Percentiles rank a stretch among this genome's conserved stretches.
Evolutionary conservation across 345 rosid genomes (phyloP).

Genomic region (Raphanus raphanistrum): DNA sequence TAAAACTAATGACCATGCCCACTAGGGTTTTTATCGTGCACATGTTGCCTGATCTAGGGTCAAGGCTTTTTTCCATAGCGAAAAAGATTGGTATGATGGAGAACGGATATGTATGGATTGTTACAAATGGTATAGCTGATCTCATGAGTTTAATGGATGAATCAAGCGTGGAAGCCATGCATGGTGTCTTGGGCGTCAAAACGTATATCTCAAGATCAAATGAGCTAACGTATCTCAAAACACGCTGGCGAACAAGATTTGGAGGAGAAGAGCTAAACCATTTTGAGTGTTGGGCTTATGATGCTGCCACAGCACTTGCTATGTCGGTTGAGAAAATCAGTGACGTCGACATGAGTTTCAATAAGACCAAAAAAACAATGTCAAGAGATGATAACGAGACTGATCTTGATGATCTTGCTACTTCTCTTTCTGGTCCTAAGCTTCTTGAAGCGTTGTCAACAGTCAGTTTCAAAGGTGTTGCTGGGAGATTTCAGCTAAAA

Average conservation of each 20-base stretch:
- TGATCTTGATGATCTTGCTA: constrained; percentile 46
- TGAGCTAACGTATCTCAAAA: constrained; percentile 40
- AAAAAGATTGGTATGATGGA: constrained; percentile 55
- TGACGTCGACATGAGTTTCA: constrained; percentile 24
- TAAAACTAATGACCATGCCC: constrained; percentile 58
- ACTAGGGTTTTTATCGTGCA: constrained; percentile 62
- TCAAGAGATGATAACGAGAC: constrained; percentile 17
- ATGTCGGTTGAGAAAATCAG: constrained; percentile 47
- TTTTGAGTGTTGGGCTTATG: constrained; percentile 53
- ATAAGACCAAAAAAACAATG: constrained; percentile 20
- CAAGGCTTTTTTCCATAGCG: constrained; percentile 46
- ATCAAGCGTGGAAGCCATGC: constrained; percentile 33
- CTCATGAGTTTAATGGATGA: constrained; percentile 7
- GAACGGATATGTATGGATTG: constrained; percentile 60
- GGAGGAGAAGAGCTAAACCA: constrained; percentile 34
- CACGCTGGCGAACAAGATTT: constrained; percentile 45
- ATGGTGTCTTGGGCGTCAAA: constrained; percentile 46
- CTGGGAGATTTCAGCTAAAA: constrained; percentile 44
- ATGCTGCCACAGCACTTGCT: constrained; percentile 53
- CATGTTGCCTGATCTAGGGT: constrained; percentile 43
- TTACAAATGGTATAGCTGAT: constrained; percentile 39
- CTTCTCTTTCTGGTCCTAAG: constrained; percentile 43
- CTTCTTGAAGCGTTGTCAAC: constrained; percentile 41
- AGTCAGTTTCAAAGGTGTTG: constrained; percentile 46
- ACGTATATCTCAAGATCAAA: constrained; percentile 35